phyloP scores from a whole-genome alignment of 139 green algal genomes.

The Zygnema cylindricum region DNA sequence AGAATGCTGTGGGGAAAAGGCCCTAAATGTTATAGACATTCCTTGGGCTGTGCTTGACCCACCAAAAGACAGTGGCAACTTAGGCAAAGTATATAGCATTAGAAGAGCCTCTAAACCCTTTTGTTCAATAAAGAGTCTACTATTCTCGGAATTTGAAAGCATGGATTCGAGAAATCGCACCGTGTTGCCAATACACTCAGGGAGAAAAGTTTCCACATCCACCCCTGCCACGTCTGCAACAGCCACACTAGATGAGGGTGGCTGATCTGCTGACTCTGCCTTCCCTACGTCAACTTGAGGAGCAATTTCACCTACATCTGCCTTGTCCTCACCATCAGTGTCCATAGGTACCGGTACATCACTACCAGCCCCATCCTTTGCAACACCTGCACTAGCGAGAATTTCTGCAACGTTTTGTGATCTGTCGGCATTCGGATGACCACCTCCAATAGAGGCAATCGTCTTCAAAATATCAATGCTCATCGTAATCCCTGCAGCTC shows the following conservation, averaged over 20 bases:
- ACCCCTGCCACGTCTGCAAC: not conserved
- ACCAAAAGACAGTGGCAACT: slow-evolving; percentile 79
- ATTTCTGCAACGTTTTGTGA: not conserved
- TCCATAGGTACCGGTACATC: slow-evolving; percentile 44
- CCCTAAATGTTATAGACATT: slow-evolving; percentile 76
- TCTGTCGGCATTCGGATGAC: not conserved
- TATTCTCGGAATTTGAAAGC: slow-evolving; percentile 71
- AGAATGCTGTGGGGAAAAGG: slow-evolving; percentile 63
- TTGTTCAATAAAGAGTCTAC: slow-evolving; percentile 77
- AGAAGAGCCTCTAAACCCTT: slow-evolving; percentile 78
- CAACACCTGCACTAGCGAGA: not conserved
- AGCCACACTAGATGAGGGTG: not conserved
- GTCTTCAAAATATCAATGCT: slow-evolving; percentile 75
- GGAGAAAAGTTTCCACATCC: slow-evolving; percentile 68
- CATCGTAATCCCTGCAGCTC: slow-evolving; percentile 71
- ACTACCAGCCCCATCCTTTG: not conserved
- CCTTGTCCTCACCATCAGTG: slow-evolving; percentile 43
- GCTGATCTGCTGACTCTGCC: not conserved
- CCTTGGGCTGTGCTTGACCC: slow-evolving; percentile 76
- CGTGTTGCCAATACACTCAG: slow-evolving; percentile 76
- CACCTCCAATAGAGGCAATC: slow-evolving; percentile 68
- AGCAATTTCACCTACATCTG: not conserved
- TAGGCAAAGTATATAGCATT: slow-evolving; percentile 78
- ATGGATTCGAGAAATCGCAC: slow-evolving; percentile 85
- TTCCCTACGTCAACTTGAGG: not conserved